A percentile compares a stretch with the other conserved stretches of the same genome.
Conservation (phyloP, 75 land plant genomes). For the Isoetes taiwanensis region DNA sequence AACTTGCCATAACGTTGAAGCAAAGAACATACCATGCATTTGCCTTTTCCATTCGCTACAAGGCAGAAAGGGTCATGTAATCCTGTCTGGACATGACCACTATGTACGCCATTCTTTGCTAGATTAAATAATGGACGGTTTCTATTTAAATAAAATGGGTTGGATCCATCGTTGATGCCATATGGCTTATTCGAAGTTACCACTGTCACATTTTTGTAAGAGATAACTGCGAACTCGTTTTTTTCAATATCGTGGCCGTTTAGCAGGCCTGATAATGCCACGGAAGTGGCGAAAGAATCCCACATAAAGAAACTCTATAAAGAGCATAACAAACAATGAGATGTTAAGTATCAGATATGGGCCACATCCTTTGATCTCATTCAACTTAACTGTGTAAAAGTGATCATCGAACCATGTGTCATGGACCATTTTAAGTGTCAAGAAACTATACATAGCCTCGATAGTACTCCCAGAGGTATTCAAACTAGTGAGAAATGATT, state of each 20-base stretch:
- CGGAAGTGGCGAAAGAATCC: slow-evolving; percentile 68
- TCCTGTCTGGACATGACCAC: slow-evolving; percentile 76
- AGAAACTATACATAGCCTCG: slow-evolving; percentile 62
- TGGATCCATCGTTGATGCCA: slow-evolving; percentile 56
- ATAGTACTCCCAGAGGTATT: slow-evolving; percentile 35
- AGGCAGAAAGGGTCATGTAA: slow-evolving; percentile 61
- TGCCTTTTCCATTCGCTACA: slow-evolving; percentile 42
- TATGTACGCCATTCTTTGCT: slow-evolving; percentile 43
- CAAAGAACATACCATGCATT: slow-evolving; percentile 38
- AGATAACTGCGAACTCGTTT: slow-evolving; percentile 63
- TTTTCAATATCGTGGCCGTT: slow-evolving; percentile 27
- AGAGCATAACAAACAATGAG: not conserved
- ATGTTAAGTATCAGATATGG: not conserved
- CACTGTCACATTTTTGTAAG: slow-evolving; percentile 51
- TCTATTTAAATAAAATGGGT: slow-evolving; percentile 55
- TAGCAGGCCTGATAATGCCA: slow-evolving; percentile 54
- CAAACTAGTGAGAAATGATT: slow-evolving; percentile 38
- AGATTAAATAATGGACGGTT: slow-evolving; percentile 38
- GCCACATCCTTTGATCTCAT: not conserved
- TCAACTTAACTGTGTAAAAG: slow-evolving; percentile 34
- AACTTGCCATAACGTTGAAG: slow-evolving; percentile 4
- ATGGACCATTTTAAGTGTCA: slow-evolving; percentile 43
- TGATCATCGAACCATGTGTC: slow-evolving; percentile 55
- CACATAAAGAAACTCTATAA: slow-evolving; percentile 73
- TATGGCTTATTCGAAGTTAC: slow-evolving; percentile 73